phyloP scores from a whole-genome alignment of 192 early-diverging fungal genomes.

The Backusella parvicylindrica region DNA sequence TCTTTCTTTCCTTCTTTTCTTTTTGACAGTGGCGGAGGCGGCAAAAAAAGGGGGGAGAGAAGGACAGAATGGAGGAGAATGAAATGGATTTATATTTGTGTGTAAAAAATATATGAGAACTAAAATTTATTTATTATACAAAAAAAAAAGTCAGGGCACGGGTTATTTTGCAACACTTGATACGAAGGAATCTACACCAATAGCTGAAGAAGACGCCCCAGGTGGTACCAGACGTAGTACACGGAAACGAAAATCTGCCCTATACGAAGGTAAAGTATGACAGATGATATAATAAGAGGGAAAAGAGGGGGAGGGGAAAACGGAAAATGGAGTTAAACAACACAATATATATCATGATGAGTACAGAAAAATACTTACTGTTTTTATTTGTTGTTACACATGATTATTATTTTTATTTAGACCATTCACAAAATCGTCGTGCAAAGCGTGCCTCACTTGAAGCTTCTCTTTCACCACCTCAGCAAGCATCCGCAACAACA shows the following conservation, averaged over 20 bases:
- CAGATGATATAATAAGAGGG: background rate
- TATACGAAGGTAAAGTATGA: slow-evolving; percentile 14
- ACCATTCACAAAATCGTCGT: background rate
- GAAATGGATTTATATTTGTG: background rate
- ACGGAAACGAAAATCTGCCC: slow-evolving; percentile 13
- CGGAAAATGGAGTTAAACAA: background rate
- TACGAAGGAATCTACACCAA: slow-evolving; percentile 12
- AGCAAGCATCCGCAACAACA: background rate
- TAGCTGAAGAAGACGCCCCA: background rate
- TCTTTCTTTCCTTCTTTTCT: background rate
- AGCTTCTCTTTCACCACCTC: background rate
- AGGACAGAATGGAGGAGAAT: background rate
- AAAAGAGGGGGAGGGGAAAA: background rate
- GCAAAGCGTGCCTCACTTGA: slow-evolving; percentile 3
- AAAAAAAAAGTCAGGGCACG: background rate
- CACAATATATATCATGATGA: background rate
- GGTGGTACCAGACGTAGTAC: slow-evolving; percentile 15
- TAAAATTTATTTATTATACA: background rate
- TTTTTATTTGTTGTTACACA: background rate
- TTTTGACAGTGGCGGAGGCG: background rate
- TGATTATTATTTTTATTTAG: background rate
- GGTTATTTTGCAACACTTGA: slow-evolving; percentile 14
- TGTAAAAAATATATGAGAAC: background rate
- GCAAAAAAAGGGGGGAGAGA: background rate
- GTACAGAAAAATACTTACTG: background rate